Conservation (phyloP, 805 yeast genomes). For the Torulaspora gathmanii region DNA sequence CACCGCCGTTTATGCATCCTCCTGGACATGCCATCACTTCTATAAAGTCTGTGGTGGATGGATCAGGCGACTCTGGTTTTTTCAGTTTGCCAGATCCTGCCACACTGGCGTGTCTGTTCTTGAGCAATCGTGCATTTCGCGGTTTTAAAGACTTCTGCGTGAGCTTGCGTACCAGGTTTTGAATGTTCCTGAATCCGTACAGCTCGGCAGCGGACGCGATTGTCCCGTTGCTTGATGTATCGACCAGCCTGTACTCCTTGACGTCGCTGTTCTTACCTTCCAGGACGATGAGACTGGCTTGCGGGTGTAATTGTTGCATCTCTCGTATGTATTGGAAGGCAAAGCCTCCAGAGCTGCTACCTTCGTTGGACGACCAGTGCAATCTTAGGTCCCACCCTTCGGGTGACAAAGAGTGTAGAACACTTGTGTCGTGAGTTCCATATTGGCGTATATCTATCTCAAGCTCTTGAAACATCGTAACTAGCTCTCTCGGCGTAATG, state of each 20-base stretch:
- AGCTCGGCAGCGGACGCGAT: constrained; percentile 61
- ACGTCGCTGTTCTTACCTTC: constrained; percentile 75
- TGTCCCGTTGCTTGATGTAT: constrained; percentile 33
- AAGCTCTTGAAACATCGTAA: constrained; percentile 62
- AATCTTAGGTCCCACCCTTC: constrained; percentile 37
- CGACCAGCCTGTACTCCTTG: constrained; percentile 57
- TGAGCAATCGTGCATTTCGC: constrained; percentile 29
- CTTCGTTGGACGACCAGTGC: constrained; percentile 71
- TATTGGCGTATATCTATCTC: constrained; percentile 35
- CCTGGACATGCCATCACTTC: constrained; percentile 99
- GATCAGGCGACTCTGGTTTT: constrained; percentile 46
- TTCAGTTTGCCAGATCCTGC: constrained; percentile 41
- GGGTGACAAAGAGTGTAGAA: constrained; percentile 20
- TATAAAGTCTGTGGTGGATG: constrained; percentile 67
- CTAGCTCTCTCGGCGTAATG: constrained; percentile 81
- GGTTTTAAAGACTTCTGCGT: constrained; percentile 39
- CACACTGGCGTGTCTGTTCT: constrained; percentile 24
- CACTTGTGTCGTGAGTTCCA: constrained; percentile 2
- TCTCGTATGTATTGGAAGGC: constrained; percentile 60
- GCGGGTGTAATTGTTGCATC: constrained; percentile 31
- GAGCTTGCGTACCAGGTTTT: constrained; percentile 81
- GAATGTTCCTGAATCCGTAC: constrained; percentile 92
- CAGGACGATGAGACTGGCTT: constrained; percentile 36
- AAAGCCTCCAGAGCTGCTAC: constrained; percentile 88
- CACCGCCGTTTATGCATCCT: constrained; percentile 97